Base-by-base conservation (phyloP, 140 eudicot genomes). In the Oenanthe javanica region DNA sequence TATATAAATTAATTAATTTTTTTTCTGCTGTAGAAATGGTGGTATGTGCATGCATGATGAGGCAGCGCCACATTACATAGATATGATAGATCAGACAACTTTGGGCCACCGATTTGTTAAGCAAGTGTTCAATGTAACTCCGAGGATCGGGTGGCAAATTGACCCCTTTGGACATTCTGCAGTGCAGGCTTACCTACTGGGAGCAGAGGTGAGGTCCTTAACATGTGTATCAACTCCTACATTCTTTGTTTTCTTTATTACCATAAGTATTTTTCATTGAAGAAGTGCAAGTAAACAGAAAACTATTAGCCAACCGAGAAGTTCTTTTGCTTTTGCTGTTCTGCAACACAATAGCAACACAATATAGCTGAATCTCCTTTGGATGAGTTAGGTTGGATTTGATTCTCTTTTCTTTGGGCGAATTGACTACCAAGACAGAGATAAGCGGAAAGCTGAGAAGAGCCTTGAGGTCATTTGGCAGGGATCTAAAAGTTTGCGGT, bases 141-240 rank as follows among this genome's bases (percentile, higher is more conserved):
- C 99, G 0, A 88, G 98, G 81, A 91, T 92, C 23, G 99, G 99
- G 79, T 96, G 99, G 99, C 99, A 96, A 83, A 91, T 96, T 27
- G 99, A 96, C 57, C 99, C 99, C 3, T 96, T 96, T 84, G 99
- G 99, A 80, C 99, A 96, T 88, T 93, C 99, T 11, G 98, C 99
- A 43, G 98, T 93, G 50, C 99, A 96, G 84, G 99, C 97, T 70
- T 96, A 96, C 88, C 88, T 93, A 75, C 81, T 95, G 86, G 97
- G 99, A 10, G 97, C 99, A 64, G 99, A 95, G 97, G 99, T 91
- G 63, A 19, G 64, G 78, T 77, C 50, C 57, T 84, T 14, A 10
- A 69, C 48, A 27, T 46, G 80, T 45, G 12, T 42, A 18, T 13
- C 43, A 10, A 48, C 18, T 79, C 63, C 66, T 45, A 3, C 27